phyloP scores from a whole-genome alignment of 768 basidiomycete species.

The Pleurotus pulmonarius region DNA sequence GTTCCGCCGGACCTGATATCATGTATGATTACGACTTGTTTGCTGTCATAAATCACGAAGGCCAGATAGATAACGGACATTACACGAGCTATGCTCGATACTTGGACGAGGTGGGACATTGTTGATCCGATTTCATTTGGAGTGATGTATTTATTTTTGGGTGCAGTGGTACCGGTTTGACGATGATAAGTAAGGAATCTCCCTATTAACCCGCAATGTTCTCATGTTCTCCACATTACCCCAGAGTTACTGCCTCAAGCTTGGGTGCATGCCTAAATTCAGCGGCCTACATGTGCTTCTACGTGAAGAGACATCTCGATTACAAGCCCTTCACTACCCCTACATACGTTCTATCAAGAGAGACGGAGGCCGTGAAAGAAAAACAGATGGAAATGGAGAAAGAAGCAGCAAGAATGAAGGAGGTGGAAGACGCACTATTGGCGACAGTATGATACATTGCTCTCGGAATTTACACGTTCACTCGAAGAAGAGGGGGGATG shows the following conservation, averaged over 20 bases:
- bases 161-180: conserved; percentile 90
- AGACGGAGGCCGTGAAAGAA: conserved; percentile 62
- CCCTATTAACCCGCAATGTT: conserved; percentile 11
- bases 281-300: conserved; percentile 92
- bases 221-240: conserved; percentile 5
- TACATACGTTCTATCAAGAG: conserved; percentile 61
- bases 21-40: conserved; percentile 91
- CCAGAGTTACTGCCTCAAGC: conserved; percentile 68
- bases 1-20: conserved; percentile 52
- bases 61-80: conserved; percentile 91
- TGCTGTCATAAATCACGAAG: conserved; percentile 92
- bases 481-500: background rate
- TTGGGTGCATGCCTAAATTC: conserved; percentile 67
- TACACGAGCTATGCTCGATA: conserved; percentile 87
- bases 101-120: conserved; percentile 69
- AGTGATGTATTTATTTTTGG: background rate
- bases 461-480: background rate
- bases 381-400: conserved; percentile 51
- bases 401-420: conserved; percentile 48
- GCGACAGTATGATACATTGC: conserved; percentile 35
- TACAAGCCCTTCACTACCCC: conserved; percentile 72
- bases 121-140: conserved; percentile 2
- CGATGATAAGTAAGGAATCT: conserved; percentile 74
- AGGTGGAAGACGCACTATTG: conserved; percentile 65
- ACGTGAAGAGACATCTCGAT: conserved; percentile 85